Base-by-base conservation (phyloP, 1,284 basidiomycete genomes). In the Cryptococcus amylolentus region DNA sequence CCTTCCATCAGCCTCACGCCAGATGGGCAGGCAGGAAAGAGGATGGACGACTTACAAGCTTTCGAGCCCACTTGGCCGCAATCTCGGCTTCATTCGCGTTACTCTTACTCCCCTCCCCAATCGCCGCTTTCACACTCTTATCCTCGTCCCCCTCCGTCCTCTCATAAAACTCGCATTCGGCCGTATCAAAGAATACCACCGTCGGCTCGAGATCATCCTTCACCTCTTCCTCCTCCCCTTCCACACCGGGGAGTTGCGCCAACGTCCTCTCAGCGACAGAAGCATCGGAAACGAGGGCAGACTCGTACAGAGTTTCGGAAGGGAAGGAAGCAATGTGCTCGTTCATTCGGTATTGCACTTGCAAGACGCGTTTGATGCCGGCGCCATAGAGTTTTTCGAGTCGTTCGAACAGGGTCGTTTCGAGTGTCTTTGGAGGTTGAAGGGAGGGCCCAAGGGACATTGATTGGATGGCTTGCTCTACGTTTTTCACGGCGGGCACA, bases 31-130 rank as follows among this genome's bases (percentile, higher is more conserved):
- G 16, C 12, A 13, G 41, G n/a, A 46, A 35, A 10, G 18, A 23
- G 18, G 27, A 26, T n/a, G 49, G 14, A 9, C 18, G 20, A 45
- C 86, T 55, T 57, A 92, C 89, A 70, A 98, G 77, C 64, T 83
- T 85, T 41, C 86, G 82, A 0, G 92, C 85, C 86, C 92, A 94
- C 56, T 81, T 82, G 64, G 84, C 85, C 0, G 96, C 92, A 2
- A 97, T 81, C 10, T 82, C 84, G 0, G 87, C 91, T 69, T 98
- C 95, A 70, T 98, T 96, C 76, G 92, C 90, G 67, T 98, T 98
- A 65, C 85, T 88, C 65, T 88, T 84, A 65, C 89, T 93, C 0
- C 90, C 91, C 68, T 93, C 89, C 62, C 91, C 89, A 5, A 75
- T 60, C 3, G 80, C 79, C 6, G 45, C 57, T 58, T 18, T 54